Conservation (phyloP, 2,329 filamentous ascomycete genomes). For the Bipolaris cookei region DNA sequence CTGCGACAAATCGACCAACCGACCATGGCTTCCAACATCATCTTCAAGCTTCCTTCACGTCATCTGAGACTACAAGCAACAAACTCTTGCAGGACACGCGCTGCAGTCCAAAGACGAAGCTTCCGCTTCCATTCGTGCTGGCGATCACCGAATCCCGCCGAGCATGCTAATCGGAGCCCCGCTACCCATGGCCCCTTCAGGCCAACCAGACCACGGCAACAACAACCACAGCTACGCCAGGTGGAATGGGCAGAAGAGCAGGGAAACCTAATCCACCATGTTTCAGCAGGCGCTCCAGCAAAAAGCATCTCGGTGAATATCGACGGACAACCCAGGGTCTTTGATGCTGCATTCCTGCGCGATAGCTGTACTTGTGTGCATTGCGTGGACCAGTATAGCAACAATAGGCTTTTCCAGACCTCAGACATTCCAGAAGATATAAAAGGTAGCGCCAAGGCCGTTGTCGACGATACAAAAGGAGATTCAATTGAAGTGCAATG, state of each 20-base stretch:
- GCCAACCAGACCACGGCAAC: conserved; percentile 28
- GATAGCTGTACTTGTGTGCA: conserved; percentile 64
- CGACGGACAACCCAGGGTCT: conserved; percentile 37
- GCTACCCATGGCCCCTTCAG: conserved; percentile 29
- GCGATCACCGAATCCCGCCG: conserved; percentile 23
- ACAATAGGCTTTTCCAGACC: conserved; percentile 69
- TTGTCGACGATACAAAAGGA: conserved; percentile 49
- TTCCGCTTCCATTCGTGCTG: conserved; percentile 31
- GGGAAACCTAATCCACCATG: conserved; percentile 13
- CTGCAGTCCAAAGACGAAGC: conserved; percentile 10
- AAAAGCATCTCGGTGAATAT: conserved; percentile 43
- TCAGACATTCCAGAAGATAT: conserved; percentile 63
- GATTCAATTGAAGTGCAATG: conserved; percentile 65
- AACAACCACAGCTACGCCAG: conserved; percentile 24
- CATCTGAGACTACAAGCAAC: neutral
- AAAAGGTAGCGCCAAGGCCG: conserved; percentile 44
- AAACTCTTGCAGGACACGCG: neutral
- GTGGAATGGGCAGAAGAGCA: conserved; percentile 18
- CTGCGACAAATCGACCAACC: conserved; percentile 16
- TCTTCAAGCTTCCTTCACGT: conserved; percentile 21
- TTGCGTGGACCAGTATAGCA: conserved; percentile 65
- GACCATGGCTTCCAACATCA: conserved; percentile 38
- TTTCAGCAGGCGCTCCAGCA: conserved; percentile 31
- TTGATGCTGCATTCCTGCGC: conserved; percentile 55
- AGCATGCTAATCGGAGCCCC: conserved; percentile 29